Evolutionary conservation across 805 yeast genomes (phyloP).

Genomic region (Komagataella populi): DNA sequence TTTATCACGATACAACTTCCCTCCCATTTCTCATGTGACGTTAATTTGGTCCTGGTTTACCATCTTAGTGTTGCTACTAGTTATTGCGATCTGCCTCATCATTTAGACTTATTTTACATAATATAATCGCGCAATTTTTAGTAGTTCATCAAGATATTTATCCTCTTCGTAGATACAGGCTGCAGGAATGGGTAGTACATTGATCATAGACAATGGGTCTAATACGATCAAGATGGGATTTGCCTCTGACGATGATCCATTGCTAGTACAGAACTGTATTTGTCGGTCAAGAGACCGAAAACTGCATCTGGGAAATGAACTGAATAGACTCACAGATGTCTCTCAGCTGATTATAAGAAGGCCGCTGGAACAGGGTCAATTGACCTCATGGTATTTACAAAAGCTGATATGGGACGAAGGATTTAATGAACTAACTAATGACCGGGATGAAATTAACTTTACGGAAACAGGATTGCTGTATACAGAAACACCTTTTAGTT

Average conservation of each 20-base stretch:
- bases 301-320: slow-evolving; percentile 59
- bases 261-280: slow-evolving; percentile 52
- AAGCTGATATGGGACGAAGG: slow-evolving; percentile 84
- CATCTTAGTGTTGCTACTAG: neutral
- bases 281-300: slow-evolving; percentile 66
- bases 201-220: slow-evolving; percentile 86
- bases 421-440: slow-evolving; percentile 26
- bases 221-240: slow-evolving; percentile 62
- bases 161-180: neutral
- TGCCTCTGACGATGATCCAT: slow-evolving; percentile 28
- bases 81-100: neutral
- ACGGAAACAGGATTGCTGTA: slow-evolving; percentile 48
- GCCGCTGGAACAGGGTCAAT: slow-evolving; percentile 82
- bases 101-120: neutral
- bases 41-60: neutral
- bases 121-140: neutral
- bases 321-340: slow-evolving; percentile 50
- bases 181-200: slow-evolving; percentile 5
- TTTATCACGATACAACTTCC: neutral
- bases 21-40: neutral
- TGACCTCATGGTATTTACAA: slow-evolving; percentile 85
- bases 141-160: no score
- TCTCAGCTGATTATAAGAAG: slow-evolving; percentile 64
- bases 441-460: slow-evolving; percentile 26
- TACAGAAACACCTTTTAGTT: slow-evolving; percentile 70